A percentile compares a stretch with the other conserved stretches of the same genome.
Conservation (phyloP, 75 land plant species). For the Selaginella tamariscina region DNA sequence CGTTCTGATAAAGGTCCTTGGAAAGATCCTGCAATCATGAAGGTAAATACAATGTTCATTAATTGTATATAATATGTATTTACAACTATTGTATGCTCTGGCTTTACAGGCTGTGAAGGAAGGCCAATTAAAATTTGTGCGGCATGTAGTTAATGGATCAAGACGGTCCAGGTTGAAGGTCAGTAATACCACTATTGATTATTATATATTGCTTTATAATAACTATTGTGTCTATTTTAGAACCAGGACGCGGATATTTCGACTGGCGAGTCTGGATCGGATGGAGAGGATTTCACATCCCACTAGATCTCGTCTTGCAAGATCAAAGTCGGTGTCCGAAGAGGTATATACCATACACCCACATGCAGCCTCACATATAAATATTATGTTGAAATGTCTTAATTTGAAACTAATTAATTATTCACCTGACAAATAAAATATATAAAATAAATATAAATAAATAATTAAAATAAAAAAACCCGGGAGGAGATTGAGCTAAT, state of each 20-base stretch:
- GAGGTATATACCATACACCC: too few relatives aligned
- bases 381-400: too few relatives aligned
- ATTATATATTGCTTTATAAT: too few relatives aligned
- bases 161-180: neutral
- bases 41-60: constrained; percentile 18
- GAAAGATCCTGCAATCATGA: constrained; percentile 62
- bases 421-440: too few relatives aligned
- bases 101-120: constrained; percentile 53
- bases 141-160: constrained; percentile 14
- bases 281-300: constrained; percentile 42
- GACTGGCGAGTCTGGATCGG: constrained; percentile 50
- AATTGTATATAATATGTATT: neutral
- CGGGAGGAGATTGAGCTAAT: too few relatives aligned
- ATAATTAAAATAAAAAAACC: too few relatives aligned
- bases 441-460: too few relatives aligned
- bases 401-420: too few relatives aligned
- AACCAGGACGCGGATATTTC: constrained; percentile 37
- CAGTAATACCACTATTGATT: too few relatives aligned
- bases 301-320: constrained; percentile 15
- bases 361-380: neutral
- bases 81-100: neutral
- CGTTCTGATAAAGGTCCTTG: constrained; percentile 75
- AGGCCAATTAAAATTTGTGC: constrained; percentile 43
- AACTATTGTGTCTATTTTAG: too few relatives aligned
- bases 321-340: constrained; percentile 45